These are phyloP conservation scores for Phyllachora maydis DNA, from an alignment of 2,329 filamentous ascomycete genomes.

Conservation along the genomic window DNA sequence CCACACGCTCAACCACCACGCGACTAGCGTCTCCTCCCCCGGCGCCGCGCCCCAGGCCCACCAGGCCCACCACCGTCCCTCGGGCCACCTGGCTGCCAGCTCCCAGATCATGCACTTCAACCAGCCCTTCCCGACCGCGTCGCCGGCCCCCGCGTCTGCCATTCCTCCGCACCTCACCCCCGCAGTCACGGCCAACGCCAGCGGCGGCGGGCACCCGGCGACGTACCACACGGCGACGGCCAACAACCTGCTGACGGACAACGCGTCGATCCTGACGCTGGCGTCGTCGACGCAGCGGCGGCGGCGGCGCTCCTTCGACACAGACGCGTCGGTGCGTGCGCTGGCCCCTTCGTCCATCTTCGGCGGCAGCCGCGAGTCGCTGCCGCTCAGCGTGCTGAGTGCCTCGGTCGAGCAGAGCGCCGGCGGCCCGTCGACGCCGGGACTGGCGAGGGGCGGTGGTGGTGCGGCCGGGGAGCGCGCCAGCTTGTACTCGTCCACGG, in stretches of 20 bases:
- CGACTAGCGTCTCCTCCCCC: too few relatives aligned
- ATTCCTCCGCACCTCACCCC: constrained; percentile 51
- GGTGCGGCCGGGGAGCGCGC: constrained; percentile 38
- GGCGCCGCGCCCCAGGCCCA: constrained; percentile 4
- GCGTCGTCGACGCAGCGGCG: constrained; percentile 65
- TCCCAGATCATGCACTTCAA: constrained; percentile 36
- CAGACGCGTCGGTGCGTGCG: constrained; percentile 67
- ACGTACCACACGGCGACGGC: constrained; percentile 64
- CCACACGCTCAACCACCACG: constrained; percentile 23
- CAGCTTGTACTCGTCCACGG: constrained; percentile 63
- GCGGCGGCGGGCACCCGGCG: constrained; percentile 30
- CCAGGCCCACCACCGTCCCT: constrained; percentile 1
- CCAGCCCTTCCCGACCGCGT: constrained; percentile 41
- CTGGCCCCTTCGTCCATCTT: constrained; percentile 68
- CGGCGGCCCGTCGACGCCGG: constrained; percentile 18
- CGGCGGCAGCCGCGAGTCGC: constrained; percentile 60
- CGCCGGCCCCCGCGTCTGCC: constrained; percentile 48
- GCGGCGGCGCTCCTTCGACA: constrained; percentile 62
- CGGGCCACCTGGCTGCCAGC: constrained; percentile 9
- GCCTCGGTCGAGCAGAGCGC: constrained; percentile 33
- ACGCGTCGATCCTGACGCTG: constrained; percentile 69
- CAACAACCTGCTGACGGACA: constrained; percentile 65
- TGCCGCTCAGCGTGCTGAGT: constrained; percentile 61
- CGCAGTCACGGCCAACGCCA: constrained; percentile 8
- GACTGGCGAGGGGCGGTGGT: constrained; percentile 24